Conservation (phyloP, 1,284 basidiomycete species). For the Sphagnurus paluster region DNA sequence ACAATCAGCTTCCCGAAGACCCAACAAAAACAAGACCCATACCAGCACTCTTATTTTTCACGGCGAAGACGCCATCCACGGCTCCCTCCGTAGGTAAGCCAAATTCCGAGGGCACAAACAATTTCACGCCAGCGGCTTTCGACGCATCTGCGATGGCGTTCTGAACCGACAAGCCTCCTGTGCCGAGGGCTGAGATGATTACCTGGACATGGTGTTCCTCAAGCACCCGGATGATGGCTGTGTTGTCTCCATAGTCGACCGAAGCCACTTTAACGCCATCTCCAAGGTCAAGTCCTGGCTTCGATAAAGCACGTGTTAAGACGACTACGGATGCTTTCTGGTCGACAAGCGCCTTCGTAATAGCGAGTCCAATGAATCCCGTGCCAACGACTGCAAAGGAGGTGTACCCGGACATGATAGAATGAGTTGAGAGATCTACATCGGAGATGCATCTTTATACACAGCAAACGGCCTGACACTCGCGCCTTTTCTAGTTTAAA, state of each 20-base stretch:
- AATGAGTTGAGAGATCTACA: background rate
- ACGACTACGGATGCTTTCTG: slow-evolving; percentile 8
- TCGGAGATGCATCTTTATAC: no score
- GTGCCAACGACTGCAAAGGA: slow-evolving; percentile 15
- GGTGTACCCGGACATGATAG: slow-evolving; percentile 10
- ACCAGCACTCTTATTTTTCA: slow-evolving; percentile 15
- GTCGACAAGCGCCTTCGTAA: slow-evolving; percentile 9
- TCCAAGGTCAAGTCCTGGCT: slow-evolving; percentile 2
- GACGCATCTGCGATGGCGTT: slow-evolving; percentile 13
- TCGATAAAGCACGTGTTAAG: slow-evolving; percentile 7
- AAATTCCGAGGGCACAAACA: slow-evolving; percentile 16
- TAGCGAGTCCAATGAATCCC: slow-evolving; percentile 12
- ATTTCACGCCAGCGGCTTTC: slow-evolving; percentile 15
- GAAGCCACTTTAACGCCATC: slow-evolving; percentile 5
- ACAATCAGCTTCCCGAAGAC: background rate
- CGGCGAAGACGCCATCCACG: slow-evolving; percentile 1
- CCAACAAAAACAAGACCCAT: background rate
- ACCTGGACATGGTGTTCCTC: slow-evolving; percentile 10
- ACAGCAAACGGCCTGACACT: no score
- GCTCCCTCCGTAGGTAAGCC: slow-evolving; percentile 10
- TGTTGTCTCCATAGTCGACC: slow-evolving; percentile 9
- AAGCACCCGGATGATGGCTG: slow-evolving; percentile 7
- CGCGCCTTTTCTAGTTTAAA: no score
- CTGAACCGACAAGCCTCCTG: slow-evolving; percentile 9
- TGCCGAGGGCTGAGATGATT: slow-evolving; percentile 10